A percentile compares a stretch with the other conserved stretches of the same genome.
phyloP scores from a whole-genome alignment of 176 grass and related monocot genomes.

The Oryza glumipatula region DNA sequence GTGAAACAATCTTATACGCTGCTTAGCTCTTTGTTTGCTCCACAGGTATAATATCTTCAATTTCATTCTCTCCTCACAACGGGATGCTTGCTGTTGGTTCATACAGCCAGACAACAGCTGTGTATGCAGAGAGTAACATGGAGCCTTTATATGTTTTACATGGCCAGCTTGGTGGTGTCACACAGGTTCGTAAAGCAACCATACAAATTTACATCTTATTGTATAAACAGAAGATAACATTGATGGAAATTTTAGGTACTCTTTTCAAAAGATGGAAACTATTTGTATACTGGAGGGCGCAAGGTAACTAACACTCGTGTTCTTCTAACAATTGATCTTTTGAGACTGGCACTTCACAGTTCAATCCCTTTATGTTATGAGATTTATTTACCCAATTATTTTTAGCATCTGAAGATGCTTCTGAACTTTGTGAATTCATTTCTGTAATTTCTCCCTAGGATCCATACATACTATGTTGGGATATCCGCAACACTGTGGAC shows the following conservation, averaged over 20 bases:
- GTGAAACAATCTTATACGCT: slow-evolving; percentile 9
- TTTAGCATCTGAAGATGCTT: neutral
- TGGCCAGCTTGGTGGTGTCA: slow-evolving; percentile 87
- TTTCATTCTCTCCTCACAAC: slow-evolving; percentile 77
- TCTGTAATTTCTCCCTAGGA: slow-evolving; percentile 63
- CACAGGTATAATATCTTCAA: slow-evolving; percentile 85
- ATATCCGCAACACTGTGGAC: slow-evolving; percentile 85
- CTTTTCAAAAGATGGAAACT: slow-evolving; percentile 97
- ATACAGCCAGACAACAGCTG: slow-evolving; percentile 83
- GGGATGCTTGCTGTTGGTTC: slow-evolving; percentile 96
- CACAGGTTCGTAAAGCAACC: slow-evolving; percentile 63
- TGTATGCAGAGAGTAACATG: slow-evolving; percentile 87
- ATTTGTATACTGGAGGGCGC: slow-evolving; percentile 90
- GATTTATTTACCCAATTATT: neutral
- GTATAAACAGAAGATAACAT: slow-evolving; percentile 23
- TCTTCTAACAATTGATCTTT: slow-evolving; percentile 14
- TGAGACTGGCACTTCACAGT: slow-evolving; percentile 16
- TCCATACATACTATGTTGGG: slow-evolving; percentile 98
- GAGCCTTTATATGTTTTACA: slow-evolving; percentile 88
- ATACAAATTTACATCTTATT: neutral
- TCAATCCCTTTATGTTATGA: slow-evolving; percentile 8
- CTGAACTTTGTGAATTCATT: slow-evolving; percentile 4
- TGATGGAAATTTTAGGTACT: slow-evolving; percentile 61
- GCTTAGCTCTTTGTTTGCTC: slow-evolving; percentile 31
- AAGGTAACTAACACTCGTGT: slow-evolving; percentile 64